These are phyloP conservation scores for Tetramitus jugosus DNA, from an alignment of 208 protist species.

Conservation along the genomic window DNA sequence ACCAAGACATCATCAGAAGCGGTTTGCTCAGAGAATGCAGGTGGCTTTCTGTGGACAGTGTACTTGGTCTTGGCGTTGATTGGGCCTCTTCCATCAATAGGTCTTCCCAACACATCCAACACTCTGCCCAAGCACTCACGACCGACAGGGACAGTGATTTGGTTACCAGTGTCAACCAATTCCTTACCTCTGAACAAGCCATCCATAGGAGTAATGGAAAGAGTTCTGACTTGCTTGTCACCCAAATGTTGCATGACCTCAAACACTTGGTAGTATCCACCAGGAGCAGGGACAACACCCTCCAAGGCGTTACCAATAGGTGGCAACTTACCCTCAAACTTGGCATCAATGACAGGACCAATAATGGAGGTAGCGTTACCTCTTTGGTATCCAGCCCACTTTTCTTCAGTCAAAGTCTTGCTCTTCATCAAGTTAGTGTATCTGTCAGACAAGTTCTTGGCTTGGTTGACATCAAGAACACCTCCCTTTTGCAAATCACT, in stretches of 20 bases:
- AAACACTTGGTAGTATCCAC: constrained; percentile 77
- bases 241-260: constrained; percentile 93
- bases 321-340: constrained; percentile 88
- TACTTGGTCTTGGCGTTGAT: constrained; percentile 69
- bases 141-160: constrained; percentile 92
- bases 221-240: constrained; percentile 88
- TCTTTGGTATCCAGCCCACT: constrained; percentile 9
- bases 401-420: constrained; percentile 10
- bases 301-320: constrained; percentile 90
- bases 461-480: neutral
- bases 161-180: constrained; percentile 82
- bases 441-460: no score
- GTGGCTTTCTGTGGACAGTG: constrained; percentile 88
- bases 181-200: constrained; percentile 83
- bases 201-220: constrained; percentile 96
- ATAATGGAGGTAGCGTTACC: constrained; percentile 70
- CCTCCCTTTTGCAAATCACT: neutral
- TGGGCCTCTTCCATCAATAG: constrained; percentile 92
- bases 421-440: neutral
- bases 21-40: constrained; percentile 81
- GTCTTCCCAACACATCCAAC: constrained; percentile 97
- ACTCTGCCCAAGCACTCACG: constrained; percentile 88
- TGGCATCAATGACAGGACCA: constrained; percentile 94
- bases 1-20: constrained; percentile 83
- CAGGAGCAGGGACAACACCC: constrained; percentile 65